Evolutionary conservation across 768 basidiomycete genomes (phyloP), one percentile per base, ranked within the genome.

Genomic region (Pleurotus djamor): DNA sequence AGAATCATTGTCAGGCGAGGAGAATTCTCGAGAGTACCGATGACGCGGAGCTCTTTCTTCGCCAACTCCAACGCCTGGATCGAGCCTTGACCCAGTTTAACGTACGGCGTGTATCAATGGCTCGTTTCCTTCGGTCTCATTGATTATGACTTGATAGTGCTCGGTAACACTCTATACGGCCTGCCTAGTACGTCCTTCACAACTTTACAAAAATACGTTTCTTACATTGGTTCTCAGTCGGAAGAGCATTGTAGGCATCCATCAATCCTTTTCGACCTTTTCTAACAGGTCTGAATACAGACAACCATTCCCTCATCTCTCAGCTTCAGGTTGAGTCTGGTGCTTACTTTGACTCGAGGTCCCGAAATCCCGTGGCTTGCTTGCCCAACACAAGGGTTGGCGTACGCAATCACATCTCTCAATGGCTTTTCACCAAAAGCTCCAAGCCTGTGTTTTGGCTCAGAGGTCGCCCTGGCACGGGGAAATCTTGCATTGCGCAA

Each of bases 401-500:
- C 8, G 34, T 50, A 2, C 21, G 28, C 10, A 21, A 50, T 17
- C 16, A 45, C 45, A 59, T 65, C 55, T 16, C n/a, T 13, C 6
- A 36, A 6, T 65, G 64, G 64, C 16, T 57, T 16, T 17, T 57
- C 16, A 21, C 3, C 6, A 34, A 49, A 16, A 34, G n/a, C 10
- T 12, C 1, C 16, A 34, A 16, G 14, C 59, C 58, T 1, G 47
- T 65, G 14, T 58, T 59, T 13, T 67, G 66, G 66, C 43, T 67
- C 3, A 45, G 55, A 45, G 65, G 66, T 2, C 54, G 56, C n/a
- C 64, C 66, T 58, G 66, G 65, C 16, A 61, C 61, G 6, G 66
- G 66, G 4, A 67, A 67, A 48, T 64, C 66, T 6, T 60, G 63
- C 4, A 50, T 67, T 13, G 62, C 64, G 4, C 64, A 63, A 41